phyloP scores from a whole-genome alignment of 306 rosid genomes.

The Corylus americana region DNA sequence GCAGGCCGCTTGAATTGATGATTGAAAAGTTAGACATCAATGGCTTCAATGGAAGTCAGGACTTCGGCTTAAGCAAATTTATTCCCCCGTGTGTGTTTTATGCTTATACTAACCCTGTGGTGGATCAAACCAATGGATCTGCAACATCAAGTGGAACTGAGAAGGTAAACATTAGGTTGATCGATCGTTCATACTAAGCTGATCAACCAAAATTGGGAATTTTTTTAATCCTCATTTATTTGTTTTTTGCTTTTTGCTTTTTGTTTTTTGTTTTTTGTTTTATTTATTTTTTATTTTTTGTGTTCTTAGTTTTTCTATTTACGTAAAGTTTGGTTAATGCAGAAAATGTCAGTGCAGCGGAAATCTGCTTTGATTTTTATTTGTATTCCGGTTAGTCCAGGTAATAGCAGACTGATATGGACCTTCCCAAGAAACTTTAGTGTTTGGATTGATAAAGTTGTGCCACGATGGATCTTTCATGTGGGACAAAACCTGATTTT shows the following conservation, averaged over 20 bases:
- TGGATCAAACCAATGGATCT: constrained; percentile 39
- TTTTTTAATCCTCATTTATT: background rate
- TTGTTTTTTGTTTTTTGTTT: background rate
- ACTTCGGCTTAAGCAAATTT: constrained; percentile 49
- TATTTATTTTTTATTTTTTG: background rate
- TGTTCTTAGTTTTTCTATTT: constrained; percentile 10
- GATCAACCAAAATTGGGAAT: background rate
- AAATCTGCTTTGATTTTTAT: constrained; percentile 53
- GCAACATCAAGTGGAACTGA: constrained; percentile 47
- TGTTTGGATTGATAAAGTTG: constrained; percentile 63
- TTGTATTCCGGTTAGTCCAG: constrained; percentile 89
- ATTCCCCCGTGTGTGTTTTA: constrained; percentile 71
- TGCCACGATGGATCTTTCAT: constrained; percentile 92
- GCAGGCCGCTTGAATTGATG: constrained; percentile 68
- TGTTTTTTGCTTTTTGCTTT: background rate
- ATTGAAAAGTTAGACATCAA: constrained; percentile 51
- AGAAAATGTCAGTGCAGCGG: constrained; percentile 49
- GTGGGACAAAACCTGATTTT: constrained; percentile 74
- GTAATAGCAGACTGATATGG: constrained; percentile 91
- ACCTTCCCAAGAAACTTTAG: constrained; percentile 85
- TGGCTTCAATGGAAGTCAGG: constrained; percentile 65
- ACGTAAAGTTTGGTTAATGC: constrained; percentile 30
- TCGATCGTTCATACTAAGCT: background rate
- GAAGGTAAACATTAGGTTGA: constrained; percentile 39
- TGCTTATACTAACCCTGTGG: constrained; percentile 34